These are phyloP conservation scores for Aspergillus ochraceus DNA, from an alignment of 2,329 filamentous ascomycete species.

Conservation along the genomic window DNA sequence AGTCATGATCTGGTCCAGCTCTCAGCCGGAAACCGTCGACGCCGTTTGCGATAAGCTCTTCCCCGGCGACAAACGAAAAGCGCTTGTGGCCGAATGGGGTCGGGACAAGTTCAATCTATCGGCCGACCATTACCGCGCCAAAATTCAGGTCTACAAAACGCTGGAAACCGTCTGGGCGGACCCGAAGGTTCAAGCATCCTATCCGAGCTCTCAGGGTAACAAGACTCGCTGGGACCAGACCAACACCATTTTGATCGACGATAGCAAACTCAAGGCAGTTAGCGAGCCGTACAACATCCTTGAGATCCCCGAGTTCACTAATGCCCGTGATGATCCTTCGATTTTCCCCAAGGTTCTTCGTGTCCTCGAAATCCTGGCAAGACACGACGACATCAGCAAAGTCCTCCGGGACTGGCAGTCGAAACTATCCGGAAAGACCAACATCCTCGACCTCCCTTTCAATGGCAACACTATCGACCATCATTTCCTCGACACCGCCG, in stretches of 20 bases:
- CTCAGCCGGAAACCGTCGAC: constrained; percentile 69
- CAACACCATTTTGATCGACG: constrained; percentile 89
- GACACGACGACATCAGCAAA: constrained; percentile 50
- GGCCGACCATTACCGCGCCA: constrained; percentile 61
- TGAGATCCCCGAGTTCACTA: constrained; percentile 72
- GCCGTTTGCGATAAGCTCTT: constrained; percentile 62
- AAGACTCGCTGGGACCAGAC: constrained; percentile 67
- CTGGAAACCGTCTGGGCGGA: constrained; percentile 70
- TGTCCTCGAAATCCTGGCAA: constrained; percentile 54
- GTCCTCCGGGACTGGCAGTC: constrained; percentile 38
- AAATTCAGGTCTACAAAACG: constrained; percentile 88
- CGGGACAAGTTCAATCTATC: constrained; percentile 74
- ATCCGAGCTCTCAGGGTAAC: constrained; percentile 31
- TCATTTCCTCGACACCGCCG: not conserved
- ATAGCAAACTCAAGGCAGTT: constrained; percentile 75
- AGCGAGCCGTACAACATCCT: constrained; percentile 83
- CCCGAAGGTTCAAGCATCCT: constrained; percentile 43
- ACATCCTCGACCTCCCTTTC: constrained; percentile 25
- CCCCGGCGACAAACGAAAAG: constrained; percentile 49
- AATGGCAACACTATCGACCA: not conserved
- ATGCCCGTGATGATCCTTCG: constrained; percentile 42
- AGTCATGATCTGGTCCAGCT: constrained; percentile 91
- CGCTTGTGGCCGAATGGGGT: constrained; percentile 72
- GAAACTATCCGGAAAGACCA: constrained; percentile 5
- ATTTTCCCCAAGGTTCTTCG: constrained; percentile 53